Evolutionary conservation across 768 basidiomycete genomes (phyloP).

Genomic region (Tremella mesenterica): DNA sequence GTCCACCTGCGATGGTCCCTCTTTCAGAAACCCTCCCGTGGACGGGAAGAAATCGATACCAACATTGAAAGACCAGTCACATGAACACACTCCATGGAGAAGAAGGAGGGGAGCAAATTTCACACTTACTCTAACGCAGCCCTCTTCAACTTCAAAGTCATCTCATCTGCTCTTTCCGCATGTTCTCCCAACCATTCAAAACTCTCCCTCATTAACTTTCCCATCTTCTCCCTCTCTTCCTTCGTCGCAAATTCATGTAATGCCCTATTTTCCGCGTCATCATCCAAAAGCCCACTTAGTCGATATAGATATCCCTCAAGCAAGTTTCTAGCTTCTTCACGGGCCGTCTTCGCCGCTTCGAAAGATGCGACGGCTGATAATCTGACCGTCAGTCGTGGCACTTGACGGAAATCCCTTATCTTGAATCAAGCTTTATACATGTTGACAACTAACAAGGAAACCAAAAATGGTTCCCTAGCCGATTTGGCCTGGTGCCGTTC

Average conservation of each 20-base stretch:
- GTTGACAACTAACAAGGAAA: too few species aligned
- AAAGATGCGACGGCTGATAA: conserved; percentile 67
- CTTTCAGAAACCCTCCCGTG: too few species aligned
- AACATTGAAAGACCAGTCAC: neutral
- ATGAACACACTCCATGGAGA: neutral
- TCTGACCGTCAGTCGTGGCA: conserved; percentile 47
- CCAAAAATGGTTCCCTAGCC: too few species aligned
- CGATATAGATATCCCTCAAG: conserved; percentile 92
- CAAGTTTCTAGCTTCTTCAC: conserved; percentile 81
- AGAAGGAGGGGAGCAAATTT: neutral
- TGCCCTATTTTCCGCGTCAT: conserved; percentile 59
- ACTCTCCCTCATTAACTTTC: conserved; percentile 61
- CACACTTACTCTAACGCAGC: conserved; percentile 71
- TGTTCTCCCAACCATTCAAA: conserved; percentile 75
- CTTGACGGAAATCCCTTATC: neutral
- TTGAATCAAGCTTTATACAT: too few species aligned
- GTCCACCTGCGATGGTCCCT: too few species aligned
- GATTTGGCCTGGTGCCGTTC: too few species aligned
- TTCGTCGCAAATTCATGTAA: conserved; percentile 77
- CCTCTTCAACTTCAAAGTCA: conserved; percentile 64
- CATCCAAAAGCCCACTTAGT: conserved; percentile 66
- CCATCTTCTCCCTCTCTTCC: conserved; percentile 60
- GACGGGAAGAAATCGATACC: too few species aligned
- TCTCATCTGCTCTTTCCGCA: conserved; percentile 72
- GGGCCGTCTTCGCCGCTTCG: conserved; percentile 65